These are phyloP conservation scores for Orbilia blumenaviensis DNA, from an alignment of 2,329 filamentous ascomycete species.

Conservation along the genomic window DNA sequence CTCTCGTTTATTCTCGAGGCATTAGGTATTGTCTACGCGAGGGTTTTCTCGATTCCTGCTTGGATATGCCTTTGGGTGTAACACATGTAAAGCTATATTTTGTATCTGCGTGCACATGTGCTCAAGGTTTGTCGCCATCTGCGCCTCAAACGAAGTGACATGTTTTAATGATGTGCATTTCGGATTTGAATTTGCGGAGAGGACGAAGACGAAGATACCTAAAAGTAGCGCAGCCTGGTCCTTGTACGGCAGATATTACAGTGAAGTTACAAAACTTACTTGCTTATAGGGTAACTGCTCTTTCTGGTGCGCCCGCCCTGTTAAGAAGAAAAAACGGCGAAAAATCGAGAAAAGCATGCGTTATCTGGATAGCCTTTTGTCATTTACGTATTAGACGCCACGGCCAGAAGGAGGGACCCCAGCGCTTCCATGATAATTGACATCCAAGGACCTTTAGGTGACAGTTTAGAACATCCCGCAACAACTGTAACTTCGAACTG, in stretches of 20 bases:
- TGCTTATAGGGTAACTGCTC: constrained; percentile 7
- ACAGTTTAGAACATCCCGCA: constrained; percentile 19
- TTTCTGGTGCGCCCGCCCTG: constrained; percentile 19
- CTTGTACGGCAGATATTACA: constrained; percentile 11
- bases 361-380: neutral
- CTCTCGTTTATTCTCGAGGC: constrained; percentile 49
- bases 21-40: constrained; percentile 50
- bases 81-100: constrained; percentile 24
- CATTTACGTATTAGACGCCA: constrained; percentile 38
- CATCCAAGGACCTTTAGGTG: constrained; percentile 9
- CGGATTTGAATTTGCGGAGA: constrained; percentile 20
- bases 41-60: constrained; percentile 12
- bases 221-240: neutral
- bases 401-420: constrained; percentile 30
- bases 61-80: constrained; percentile 26
- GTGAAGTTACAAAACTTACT: constrained; percentile 5
- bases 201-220: neutral
- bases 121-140: constrained; percentile 28
- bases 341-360: constrained; percentile 14
- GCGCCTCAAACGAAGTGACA: constrained; percentile 38
- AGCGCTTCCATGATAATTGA: constrained; percentile 26
- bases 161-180: constrained; percentile 19
- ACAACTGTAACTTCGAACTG: constrained; percentile 25
- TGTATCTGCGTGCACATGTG: constrained; percentile 29
- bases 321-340: neutral